Percentiles rank a stretch among this genome's conserved stretches.
Conservation (phyloP, 805 yeast species). For the Candida oleophila region DNA sequence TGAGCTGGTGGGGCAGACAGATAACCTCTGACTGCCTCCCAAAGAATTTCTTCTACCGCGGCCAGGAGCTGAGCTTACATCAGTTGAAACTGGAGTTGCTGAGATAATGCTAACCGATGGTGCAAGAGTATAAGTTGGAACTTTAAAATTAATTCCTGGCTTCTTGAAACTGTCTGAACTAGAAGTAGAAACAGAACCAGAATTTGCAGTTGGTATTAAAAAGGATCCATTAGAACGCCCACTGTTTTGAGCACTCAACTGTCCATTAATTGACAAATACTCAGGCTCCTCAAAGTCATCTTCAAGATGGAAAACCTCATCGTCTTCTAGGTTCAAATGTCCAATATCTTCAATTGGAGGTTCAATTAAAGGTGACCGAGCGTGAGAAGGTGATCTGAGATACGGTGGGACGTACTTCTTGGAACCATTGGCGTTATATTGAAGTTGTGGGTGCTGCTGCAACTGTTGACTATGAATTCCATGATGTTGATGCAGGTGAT, state of each 20-base stretch:
- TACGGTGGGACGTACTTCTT: slow-evolving; percentile 45
- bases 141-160: slow-evolving; percentile 4
- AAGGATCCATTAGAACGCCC: background rate
- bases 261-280: background rate
- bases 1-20: background rate
- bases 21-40: background rate
- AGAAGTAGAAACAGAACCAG: too few species aligned
- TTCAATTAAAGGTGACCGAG: slow-evolving; percentile 31
- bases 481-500: background rate
- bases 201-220: background rate
- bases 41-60: slow-evolving; percentile 4
- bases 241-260: background rate
- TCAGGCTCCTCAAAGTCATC: slow-evolving; percentile 29
- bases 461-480: background rate
- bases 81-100: background rate
- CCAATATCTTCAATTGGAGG: slow-evolving; percentile 39
- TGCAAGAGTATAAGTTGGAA: slow-evolving; percentile 6
- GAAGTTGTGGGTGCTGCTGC: slow-evolving; percentile 7
- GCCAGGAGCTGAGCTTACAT: background rate
- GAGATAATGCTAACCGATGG: background rate
- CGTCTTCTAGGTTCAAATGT: slow-evolving; percentile 27
- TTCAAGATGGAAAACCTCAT: slow-evolving; percentile 43
- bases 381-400: slow-evolving; percentile 35
- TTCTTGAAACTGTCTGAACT: slow-evolving; percentile 1
- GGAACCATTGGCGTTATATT: slow-evolving; percentile 3